Percentiles rank a stretch among this genome's conserved stretches.
Conservation (phyloP, 345 rosid genomes). For the Orychophragmus violaceus region DNA sequence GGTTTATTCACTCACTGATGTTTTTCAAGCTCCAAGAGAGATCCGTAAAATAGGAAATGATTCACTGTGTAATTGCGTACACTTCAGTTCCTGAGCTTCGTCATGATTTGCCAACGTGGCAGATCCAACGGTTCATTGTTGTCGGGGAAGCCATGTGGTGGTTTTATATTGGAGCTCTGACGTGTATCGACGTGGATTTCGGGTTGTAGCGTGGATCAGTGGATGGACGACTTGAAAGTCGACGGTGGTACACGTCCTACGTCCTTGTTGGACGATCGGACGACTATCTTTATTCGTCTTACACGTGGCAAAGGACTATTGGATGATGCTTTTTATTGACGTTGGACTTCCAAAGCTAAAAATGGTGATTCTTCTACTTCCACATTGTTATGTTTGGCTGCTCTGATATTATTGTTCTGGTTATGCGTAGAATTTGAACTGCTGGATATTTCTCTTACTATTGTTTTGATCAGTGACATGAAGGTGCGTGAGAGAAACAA, state of each 20-base stretch:
- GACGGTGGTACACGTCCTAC: not conserved
- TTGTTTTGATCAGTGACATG: not conserved
- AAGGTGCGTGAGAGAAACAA: not conserved
- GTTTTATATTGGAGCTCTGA: not conserved
- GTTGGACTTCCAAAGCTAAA: not conserved
- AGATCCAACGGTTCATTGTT: constrained; percentile 6
- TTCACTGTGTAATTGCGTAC: constrained; percentile 4
- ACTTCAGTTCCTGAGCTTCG: constrained; percentile 2
- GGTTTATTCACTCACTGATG: not conserved
- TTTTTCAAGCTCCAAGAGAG: constrained; percentile 8
- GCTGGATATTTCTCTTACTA: not conserved
- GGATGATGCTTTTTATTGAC: not conserved
- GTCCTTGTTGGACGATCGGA: constrained; percentile 2
- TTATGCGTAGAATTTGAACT: not conserved
- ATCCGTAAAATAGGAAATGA: constrained; percentile 17
- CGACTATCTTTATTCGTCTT: not conserved
- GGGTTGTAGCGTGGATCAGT: not conserved
- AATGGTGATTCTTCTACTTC: not conserved
- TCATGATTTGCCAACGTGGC: constrained; percentile 9
- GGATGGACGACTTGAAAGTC: constrained; percentile 3
- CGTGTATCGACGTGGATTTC: too few species aligned
- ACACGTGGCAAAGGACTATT: not conserved
- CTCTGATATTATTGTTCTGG: not conserved
- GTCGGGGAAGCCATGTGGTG: constrained; percentile 2
- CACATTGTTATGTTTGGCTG: not conserved